Conservation (phyloP, 192 early-diverging fungal species). For the Coemansia aciculifera region DNA sequence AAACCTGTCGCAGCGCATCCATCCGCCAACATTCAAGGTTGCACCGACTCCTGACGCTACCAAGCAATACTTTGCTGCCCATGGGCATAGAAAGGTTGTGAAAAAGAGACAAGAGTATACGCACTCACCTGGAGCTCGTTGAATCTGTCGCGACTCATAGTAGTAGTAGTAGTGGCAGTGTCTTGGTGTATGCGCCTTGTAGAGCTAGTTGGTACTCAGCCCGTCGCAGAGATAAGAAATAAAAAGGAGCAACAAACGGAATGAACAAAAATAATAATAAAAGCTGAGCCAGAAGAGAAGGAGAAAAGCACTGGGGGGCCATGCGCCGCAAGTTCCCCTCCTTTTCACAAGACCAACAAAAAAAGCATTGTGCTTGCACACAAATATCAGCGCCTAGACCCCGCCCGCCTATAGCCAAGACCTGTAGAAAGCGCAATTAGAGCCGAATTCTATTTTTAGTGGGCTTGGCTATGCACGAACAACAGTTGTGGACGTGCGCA, state of each 20-base stretch:
- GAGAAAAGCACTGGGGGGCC: background rate
- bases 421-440: background rate
- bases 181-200: background rate
- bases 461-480: background rate
- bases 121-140: slow-evolving; percentile 51
- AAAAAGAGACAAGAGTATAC: background rate
- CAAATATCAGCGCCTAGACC: too few species aligned
- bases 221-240: background rate
- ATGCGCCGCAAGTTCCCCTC: background rate
- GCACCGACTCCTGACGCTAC: background rate
- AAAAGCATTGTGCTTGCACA: background rate
- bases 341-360: background rate
- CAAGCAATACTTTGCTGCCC: background rate
- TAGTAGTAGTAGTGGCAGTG: background rate
- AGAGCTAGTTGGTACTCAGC: background rate
- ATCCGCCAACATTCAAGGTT: background rate
- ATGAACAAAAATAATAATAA: background rate
- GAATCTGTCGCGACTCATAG: slow-evolving; percentile 56
- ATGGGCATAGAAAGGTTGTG: background rate
- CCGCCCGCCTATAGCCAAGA: background rate
- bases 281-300: background rate
- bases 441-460: background rate
- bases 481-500: too few species aligned
- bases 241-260: background rate
- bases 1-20: background rate